A percentile compares a stretch with the other conserved stretches of the same genome.
These are phyloP conservation scores for Cladosporium sp. DNA, from an alignment of 2,329 filamentous ascomycete genomes.

Conservation along the genomic window DNA sequence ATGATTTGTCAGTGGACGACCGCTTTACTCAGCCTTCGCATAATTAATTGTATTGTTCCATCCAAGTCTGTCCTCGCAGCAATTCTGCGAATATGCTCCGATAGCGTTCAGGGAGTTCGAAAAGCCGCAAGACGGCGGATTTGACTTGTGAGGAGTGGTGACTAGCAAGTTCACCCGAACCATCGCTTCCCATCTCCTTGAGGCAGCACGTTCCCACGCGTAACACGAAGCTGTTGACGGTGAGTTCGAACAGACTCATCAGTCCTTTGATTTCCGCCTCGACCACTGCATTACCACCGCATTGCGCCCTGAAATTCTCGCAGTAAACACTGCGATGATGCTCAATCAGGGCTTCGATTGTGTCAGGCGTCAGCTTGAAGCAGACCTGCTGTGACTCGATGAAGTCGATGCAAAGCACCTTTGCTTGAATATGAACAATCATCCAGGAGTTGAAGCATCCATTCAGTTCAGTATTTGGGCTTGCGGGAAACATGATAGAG, in stretches of 20 bases:
- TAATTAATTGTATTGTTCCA: neutral
- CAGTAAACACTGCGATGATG: neutral
- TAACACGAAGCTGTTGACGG: neutral
- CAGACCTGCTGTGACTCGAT: neutral
- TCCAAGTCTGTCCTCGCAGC: neutral
- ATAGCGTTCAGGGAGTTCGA: neutral
- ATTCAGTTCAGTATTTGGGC: neutral
- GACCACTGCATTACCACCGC: neutral
- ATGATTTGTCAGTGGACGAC: neutral
- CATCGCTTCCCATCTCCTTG: neutral
- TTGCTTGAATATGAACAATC: constrained; percentile 1
- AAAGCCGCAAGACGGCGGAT: neutral
- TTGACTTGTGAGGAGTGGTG: neutral
- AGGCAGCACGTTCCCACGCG: neutral
- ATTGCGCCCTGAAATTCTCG: neutral
- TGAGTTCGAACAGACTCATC: neutral
- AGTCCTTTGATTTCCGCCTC: neutral
- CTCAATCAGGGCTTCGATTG: neutral
- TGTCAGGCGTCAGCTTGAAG: neutral
- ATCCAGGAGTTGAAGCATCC: neutral
- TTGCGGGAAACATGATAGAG: neutral
- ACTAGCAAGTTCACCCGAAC: neutral
- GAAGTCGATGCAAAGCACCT: constrained; percentile 3
- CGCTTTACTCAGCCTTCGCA: neutral
- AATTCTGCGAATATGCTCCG: neutral